Evolutionary conservation across 2,329 filamentous ascomycete genomes (phyloP).

Genomic region (Aspergillus sp.): DNA sequence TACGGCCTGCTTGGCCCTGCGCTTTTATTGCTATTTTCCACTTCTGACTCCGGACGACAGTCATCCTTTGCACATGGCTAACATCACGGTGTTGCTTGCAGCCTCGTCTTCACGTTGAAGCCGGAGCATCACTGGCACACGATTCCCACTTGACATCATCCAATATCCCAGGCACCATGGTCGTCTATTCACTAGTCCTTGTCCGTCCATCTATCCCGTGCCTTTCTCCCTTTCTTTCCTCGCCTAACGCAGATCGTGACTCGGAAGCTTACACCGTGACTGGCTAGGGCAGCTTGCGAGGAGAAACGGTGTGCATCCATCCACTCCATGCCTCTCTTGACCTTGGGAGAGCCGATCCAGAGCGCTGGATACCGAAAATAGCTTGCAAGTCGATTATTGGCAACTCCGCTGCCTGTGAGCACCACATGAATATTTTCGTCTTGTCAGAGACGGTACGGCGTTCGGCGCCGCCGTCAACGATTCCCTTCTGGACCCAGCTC

Average conservation of each 20-base stretch:
- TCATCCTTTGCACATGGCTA: not conserved
- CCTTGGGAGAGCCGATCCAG: not conserved
- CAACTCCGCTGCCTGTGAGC: not conserved
- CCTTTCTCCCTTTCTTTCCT: not conserved
- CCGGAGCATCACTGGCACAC: too few relatives aligned
- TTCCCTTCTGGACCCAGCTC: constrained; percentile 7
- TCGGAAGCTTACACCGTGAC: not conserved
- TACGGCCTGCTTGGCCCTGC: constrained; percentile 3
- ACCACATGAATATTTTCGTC: constrained; percentile 2
- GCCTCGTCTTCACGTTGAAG: not conserved
- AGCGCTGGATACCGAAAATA: constrained; percentile 2
- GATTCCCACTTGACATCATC: not conserved
- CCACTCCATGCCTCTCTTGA: constrained; percentile 1
- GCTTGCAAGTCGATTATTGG: constrained; percentile 7
- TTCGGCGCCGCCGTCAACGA: constrained; percentile 1
- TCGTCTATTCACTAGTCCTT: not conserved
- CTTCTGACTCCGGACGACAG: not conserved
- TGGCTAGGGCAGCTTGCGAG: constrained; percentile 1
- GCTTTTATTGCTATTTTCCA: constrained; percentile 3
- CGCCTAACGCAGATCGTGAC: not conserved
- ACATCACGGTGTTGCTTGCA: not conserved
- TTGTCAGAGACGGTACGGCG: constrained; percentile 6
- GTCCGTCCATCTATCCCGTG: not conserved
- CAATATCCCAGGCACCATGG: not conserved
- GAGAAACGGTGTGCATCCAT: not conserved